Evolutionary conservation across 805 yeast species (phyloP).

Genomic region (Monosporozyma solicola): DNA sequence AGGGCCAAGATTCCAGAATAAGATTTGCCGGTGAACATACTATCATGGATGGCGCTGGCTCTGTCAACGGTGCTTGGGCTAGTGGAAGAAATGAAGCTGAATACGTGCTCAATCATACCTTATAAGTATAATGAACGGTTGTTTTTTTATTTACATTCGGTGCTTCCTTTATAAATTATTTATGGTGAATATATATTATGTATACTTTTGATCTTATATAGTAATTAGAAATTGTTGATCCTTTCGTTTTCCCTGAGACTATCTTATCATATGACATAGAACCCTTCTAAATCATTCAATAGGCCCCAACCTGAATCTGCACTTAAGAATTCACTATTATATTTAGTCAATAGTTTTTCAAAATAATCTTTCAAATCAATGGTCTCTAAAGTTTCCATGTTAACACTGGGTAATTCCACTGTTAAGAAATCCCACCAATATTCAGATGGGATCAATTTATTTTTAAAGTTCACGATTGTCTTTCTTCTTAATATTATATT

Average conservation of each 20-base stretch:
- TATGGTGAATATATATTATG: background rate
- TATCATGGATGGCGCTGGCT: slow-evolving; percentile 77
- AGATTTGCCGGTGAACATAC: slow-evolving; percentile 93
- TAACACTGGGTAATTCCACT: slow-evolving; percentile 20
- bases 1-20: slow-evolving; percentile 44
- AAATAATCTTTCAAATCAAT: slow-evolving; percentile 23
- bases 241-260: background rate
- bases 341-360: slow-evolving; percentile 16
- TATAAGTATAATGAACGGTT: background rate
- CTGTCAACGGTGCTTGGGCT: slow-evolving; percentile 84
- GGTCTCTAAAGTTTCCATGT: slow-evolving; percentile 13
- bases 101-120: slow-evolving; percentile 19
- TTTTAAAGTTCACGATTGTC: slow-evolving; percentile 21
- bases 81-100: slow-evolving; percentile 58
- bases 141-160: background rate
- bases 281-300: slow-evolving; percentile 8
- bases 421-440: slow-evolving; percentile 29
- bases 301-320: slow-evolving; percentile 6
- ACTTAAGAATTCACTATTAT: slow-evolving; percentile 13
- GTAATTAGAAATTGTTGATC: background rate
- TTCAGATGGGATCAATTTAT: slow-evolving; percentile 25
- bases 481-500: slow-evolving; percentile 21
- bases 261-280: slow-evolving; percentile 7
- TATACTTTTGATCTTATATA: background rate
- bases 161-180: background rate